These are phyloP conservation scores for Lumnitzera littorea DNA, from an alignment of 345 rosid species.

Conservation along the genomic window DNA sequence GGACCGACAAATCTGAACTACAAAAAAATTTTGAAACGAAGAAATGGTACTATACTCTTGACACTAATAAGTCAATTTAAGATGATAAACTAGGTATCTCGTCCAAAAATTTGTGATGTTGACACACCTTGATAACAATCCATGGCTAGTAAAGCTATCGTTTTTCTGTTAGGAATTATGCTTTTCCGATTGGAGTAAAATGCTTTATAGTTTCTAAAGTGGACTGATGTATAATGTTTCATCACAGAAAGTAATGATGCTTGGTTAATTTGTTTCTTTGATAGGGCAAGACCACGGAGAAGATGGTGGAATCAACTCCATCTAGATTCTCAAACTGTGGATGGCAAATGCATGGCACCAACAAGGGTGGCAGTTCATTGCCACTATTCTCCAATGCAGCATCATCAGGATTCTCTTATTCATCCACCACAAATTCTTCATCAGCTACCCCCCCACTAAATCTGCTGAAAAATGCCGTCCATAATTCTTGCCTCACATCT, in stretches of 20 bases:
- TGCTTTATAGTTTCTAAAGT: no score
- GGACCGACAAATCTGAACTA: no score
- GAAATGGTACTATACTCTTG: no score
- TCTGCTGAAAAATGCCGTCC: conserved; percentile 7
- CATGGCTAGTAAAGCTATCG: no score
- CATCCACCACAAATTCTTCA: conserved; percentile 35
- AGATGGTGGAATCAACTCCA: conserved; percentile 23
- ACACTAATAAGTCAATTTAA: no score
- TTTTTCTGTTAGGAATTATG: no score
- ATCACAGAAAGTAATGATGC: background rate
- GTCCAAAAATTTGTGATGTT: no score
- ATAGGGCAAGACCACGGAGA: conserved; percentile 40
- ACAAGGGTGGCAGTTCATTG: conserved; percentile 10
- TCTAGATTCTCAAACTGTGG: conserved; percentile 22
- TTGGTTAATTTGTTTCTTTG: background rate
- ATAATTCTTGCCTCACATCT: conserved; percentile 4
- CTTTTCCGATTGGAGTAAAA: no score
- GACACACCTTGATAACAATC: no score
- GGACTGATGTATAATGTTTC: no score
- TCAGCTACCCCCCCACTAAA: conserved; percentile 18
- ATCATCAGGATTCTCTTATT: conserved; percentile 98
- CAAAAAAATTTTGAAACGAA: no score
- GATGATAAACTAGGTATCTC: no score
- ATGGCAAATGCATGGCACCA: conserved; percentile 26
- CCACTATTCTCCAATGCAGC: conserved; percentile 68